Percentiles rank a stretch among this genome's conserved stretches.
Evolutionary conservation across 139 green algal genomes (phyloP).

Genomic region (Chlorella vulgaris): DNA sequence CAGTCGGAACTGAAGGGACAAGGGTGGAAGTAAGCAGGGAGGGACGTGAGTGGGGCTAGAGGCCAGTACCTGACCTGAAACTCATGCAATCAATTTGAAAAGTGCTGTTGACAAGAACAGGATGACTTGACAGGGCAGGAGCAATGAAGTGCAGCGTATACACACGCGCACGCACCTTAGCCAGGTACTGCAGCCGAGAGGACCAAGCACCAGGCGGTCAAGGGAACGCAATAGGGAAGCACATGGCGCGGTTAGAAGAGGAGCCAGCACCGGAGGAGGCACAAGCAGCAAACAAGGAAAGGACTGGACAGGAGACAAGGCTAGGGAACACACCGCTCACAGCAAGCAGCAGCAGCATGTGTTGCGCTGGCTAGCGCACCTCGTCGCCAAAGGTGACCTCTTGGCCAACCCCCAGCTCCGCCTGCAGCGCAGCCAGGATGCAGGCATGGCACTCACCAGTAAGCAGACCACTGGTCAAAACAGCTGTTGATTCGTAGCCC

Average conservation of each 20-base stretch:
- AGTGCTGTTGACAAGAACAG: too few relatives aligned
- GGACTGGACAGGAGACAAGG: too few relatives aligned
- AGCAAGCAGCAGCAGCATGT: too few relatives aligned
- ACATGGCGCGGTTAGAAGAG: neutral
- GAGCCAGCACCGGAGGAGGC: neutral
- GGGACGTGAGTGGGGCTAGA: neutral
- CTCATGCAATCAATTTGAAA: too few relatives aligned
- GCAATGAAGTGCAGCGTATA: too few relatives aligned
- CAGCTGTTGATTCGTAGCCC: too few relatives aligned
- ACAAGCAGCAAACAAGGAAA: too few relatives aligned
- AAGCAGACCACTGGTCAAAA: neutral
- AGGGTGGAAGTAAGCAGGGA: neutral
- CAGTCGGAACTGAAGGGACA: neutral
- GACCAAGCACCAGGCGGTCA: constrained; percentile 44
- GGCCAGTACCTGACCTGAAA: too few relatives aligned
- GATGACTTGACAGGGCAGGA: too few relatives aligned
- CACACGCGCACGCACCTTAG: neutral
- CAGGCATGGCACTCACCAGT: too few relatives aligned
- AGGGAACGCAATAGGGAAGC: neutral
- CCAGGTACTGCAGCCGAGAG: constrained; percentile 52
- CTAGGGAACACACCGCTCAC: too few relatives aligned
- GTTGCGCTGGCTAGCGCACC: neutral
- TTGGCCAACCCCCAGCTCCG: neutral
- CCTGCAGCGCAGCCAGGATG: neutral
- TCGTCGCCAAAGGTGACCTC: too few relatives aligned